These are phyloP conservation scores for Phytophthora syringae DNA, from an alignment of 352 stramenopile genomes.

Conservation along the genomic window DNA sequence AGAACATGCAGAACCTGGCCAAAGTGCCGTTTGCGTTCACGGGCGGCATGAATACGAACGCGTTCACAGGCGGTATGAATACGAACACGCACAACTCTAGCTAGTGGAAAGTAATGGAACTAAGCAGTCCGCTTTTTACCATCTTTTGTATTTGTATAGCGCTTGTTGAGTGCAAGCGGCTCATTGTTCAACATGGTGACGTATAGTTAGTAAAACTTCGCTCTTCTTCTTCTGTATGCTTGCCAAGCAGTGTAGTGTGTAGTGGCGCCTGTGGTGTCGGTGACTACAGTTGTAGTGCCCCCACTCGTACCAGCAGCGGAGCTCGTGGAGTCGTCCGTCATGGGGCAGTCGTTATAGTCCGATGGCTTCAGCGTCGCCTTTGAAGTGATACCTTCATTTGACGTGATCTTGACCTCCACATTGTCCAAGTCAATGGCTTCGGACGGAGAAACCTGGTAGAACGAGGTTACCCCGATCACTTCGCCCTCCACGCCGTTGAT, in stretches of 20 bases:
- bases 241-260: conserved; percentile 47
- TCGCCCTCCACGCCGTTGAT: conserved; percentile 49
- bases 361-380: conserved; percentile 66
- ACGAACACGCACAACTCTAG: conserved; percentile 28
- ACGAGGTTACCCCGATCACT: conserved; percentile 91
- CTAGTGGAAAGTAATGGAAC: not conserved
- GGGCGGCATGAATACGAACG: conserved; percentile 43
- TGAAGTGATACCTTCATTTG: conserved; percentile 90
- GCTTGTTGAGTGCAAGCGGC: not conserved
- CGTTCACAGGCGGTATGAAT: conserved; percentile 57
- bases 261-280: conserved; percentile 41
- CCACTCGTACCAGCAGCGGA: conserved; percentile 6
- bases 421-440: conserved; percentile 40
- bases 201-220: conserved; percentile 39
- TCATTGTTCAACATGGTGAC: too few relatives aligned
- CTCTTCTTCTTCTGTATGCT: conserved; percentile 40
- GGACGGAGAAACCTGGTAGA: conserved; percentile 65
- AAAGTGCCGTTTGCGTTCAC: conserved; percentile 80
- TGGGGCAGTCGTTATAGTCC: conserved; percentile 50
- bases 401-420: conserved; percentile 84
- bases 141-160: not conserved
- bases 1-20: conserved; percentile 87
- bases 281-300: conserved; percentile 35
- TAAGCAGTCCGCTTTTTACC: too few relatives aligned
- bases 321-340: conserved; percentile 39